Evolutionary conservation across 495 filamentous ascomycete genomes (phyloP).

Genomic region (Amniculicola lignicola): DNA sequence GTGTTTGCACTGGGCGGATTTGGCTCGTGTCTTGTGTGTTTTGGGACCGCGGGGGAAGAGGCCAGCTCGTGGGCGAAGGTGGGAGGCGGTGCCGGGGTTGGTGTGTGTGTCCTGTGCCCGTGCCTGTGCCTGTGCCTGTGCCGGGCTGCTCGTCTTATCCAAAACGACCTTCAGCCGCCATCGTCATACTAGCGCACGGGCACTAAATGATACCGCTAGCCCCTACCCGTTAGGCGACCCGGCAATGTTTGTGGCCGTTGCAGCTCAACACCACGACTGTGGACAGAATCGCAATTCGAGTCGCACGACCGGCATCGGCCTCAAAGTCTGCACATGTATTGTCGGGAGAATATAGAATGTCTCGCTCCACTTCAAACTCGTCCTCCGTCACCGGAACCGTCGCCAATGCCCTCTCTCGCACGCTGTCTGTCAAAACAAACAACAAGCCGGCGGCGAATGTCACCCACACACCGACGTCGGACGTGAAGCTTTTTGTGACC

Average conservation of each 20-base stretch:
- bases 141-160: not conserved
- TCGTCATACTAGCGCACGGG: not conserved
- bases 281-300: not conserved
- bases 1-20: conserved; percentile 2
- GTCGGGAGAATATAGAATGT: conserved; percentile 4
- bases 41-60: no score
- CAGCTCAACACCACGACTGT: conserved; percentile 12
- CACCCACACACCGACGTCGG: conserved; percentile 44
- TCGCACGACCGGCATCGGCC: not conserved
- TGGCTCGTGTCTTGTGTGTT: no score
- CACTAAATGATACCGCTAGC: not conserved
- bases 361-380: conserved; percentile 26
- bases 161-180: not conserved
- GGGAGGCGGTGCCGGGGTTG: not conserved
- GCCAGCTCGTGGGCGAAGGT: no score
- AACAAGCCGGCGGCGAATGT: not conserved
- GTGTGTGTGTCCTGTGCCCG: not conserved
- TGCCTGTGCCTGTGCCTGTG: not conserved
- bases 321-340: conserved; percentile 5
- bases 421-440: conserved; percentile 31
- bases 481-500: conserved; percentile 67
- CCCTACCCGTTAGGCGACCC: not conserved
- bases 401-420: conserved; percentile 21
- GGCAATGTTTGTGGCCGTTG: conserved; percentile 6
- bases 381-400: conserved; percentile 10